Conservation (phyloP, 2,329 filamentous ascomycete genomes). For the Aspergillus jensenii region DNA sequence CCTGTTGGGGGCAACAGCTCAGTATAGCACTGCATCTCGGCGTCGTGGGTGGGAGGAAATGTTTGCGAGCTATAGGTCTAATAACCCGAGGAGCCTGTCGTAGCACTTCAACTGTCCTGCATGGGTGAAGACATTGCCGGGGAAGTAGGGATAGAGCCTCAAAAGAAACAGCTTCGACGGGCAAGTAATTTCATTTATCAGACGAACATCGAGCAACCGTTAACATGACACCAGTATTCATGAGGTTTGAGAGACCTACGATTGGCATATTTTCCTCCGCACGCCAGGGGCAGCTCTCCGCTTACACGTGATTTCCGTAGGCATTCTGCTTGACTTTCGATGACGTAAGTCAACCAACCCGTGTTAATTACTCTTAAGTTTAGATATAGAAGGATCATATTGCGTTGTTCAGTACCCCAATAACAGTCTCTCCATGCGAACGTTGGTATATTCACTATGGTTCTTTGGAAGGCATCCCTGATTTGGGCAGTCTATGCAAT, state of each 20-base stretch:
- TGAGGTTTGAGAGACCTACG: neutral
- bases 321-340: neutral
- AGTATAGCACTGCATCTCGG: conserved; percentile 90
- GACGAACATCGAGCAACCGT: neutral
- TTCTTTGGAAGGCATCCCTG: conserved; percentile 78
- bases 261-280: conserved; percentile 7
- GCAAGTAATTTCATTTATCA: neutral
- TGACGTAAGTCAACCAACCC: conserved; percentile 19
- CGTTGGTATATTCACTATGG: conserved; percentile 46
- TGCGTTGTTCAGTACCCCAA: neutral
- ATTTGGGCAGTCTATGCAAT: conserved; percentile 95
- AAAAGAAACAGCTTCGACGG: neutral
- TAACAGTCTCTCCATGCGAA: conserved; percentile 14
- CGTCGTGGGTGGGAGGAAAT: neutral
- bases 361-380: too few species aligned
- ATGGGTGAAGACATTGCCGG: conserved; percentile 10
- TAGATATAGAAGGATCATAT: neutral
- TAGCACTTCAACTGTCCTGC: conserved; percentile 13
- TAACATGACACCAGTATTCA: neutral
- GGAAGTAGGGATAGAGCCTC: neutral
- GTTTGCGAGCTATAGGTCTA: neutral
- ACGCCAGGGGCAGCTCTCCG: conserved; percentile 2
- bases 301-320: conserved; percentile 17
- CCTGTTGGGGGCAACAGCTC: conserved; percentile 93
- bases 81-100: neutral